Conservation (phyloP, 2,329 filamentous ascomycete species). For the Zymoseptoria pseudotritici region DNA sequence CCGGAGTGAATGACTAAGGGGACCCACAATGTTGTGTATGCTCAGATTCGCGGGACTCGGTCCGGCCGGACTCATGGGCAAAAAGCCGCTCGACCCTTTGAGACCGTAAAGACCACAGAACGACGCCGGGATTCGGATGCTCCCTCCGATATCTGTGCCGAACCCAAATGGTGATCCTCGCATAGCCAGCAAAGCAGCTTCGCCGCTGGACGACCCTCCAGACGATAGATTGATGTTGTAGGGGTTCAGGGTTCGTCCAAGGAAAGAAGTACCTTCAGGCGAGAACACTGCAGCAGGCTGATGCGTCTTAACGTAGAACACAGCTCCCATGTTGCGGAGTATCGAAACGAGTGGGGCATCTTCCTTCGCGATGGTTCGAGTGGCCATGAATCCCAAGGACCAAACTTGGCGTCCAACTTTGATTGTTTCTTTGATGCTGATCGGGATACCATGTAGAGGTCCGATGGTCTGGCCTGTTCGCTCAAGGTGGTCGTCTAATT, state of each 20-base stretch:
- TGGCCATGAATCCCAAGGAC: neutral
- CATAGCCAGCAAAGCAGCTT: conserved; percentile 53
- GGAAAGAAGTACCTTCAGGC: conserved; percentile 9
- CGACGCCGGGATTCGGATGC: conserved; percentile 76
- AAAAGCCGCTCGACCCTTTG: conserved; percentile 38
- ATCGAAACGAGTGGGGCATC: conserved; percentile 12
- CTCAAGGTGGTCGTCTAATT: conserved; percentile 11
- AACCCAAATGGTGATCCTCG: conserved; percentile 52
- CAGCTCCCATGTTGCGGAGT: conserved; percentile 11
- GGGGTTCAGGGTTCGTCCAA: conserved; percentile 9
- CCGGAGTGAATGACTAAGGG: conserved; percentile 10
- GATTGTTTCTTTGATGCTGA: conserved; percentile 16
- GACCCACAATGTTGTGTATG: conserved; percentile 3
- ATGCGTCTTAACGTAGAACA: conserved; percentile 18
- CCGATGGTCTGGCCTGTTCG: conserved; percentile 11
- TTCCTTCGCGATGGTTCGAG: neutral
- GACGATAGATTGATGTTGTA: conserved; percentile 14
- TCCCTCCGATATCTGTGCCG: conserved; percentile 54
- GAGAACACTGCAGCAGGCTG: conserved; percentile 14
- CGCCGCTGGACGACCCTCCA: conserved; percentile 36
- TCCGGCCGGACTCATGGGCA: conserved; percentile 25
- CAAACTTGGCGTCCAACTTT: conserved; percentile 6
- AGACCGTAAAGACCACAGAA: conserved; percentile 43
- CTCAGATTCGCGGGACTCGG: neutral
- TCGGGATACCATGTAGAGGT: conserved; percentile 15